Conservation (phyloP, 345 rosid genomes). For the Luvunga scandens region DNA sequence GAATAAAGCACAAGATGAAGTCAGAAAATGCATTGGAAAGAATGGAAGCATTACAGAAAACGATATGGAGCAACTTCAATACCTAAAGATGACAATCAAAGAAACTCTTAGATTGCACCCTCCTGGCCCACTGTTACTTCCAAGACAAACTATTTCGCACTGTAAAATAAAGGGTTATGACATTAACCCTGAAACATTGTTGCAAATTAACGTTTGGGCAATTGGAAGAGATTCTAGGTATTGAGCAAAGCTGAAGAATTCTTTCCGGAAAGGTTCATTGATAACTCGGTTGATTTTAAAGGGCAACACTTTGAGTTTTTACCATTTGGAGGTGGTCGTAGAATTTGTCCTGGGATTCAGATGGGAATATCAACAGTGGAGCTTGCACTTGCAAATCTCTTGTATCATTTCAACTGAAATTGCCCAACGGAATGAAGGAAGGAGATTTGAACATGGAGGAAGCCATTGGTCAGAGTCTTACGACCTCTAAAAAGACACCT, state of each 20-base stretch:
- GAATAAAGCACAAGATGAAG: conserved; percentile 17
- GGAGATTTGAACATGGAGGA: conserved; percentile 41
- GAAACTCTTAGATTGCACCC: conserved; percentile 58
- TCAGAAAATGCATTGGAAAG: conserved; percentile 28
- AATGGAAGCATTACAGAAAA: conserved; percentile 28
- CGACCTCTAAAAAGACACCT: conserved; percentile 29
- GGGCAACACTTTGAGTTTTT: conserved; percentile 42
- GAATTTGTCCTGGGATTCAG: conserved; percentile 36
- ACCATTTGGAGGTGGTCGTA: conserved; percentile 42
- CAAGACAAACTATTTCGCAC: conserved; percentile 44
- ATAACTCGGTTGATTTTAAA: conserved; percentile 31
- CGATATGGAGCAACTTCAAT: conserved; percentile 29
- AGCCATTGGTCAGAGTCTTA: conserved; percentile 28
- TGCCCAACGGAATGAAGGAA: conserved; percentile 28
- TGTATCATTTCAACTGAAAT: conserved; percentile 37
- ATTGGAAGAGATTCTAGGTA: conserved; percentile 40
- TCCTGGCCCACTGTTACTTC: conserved; percentile 43
- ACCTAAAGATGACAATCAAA: conserved; percentile 43
- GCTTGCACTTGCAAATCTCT: conserved; percentile 37
- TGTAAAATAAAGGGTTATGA: conserved; percentile 34
- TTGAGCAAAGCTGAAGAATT: conserved; percentile 44
- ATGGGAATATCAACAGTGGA: conserved; percentile 33
- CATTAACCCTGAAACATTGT: conserved; percentile 29
- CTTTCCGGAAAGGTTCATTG: conserved; percentile 42
- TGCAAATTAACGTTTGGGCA: conserved; percentile 43